Evolutionary conservation across 257 asterid species (phyloP).

Genomic region (Primulina eburnea): DNA sequence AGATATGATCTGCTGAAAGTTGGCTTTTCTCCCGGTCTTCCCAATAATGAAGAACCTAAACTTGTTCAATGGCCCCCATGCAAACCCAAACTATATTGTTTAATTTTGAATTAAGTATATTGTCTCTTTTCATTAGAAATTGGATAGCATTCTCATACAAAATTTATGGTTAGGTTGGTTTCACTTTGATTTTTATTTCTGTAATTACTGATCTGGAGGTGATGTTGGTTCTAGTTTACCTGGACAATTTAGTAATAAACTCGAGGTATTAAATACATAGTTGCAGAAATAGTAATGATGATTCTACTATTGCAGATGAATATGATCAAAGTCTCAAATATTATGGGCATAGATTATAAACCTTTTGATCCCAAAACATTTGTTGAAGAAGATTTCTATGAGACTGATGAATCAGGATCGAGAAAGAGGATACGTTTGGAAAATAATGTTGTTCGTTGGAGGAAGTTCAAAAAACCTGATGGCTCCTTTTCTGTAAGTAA

Average conservation of each 20-base stretch:
- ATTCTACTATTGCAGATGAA: conserved; percentile 70
- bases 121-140: not conserved
- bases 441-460: conserved; percentile 95
- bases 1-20: not conserved
- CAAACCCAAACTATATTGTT: not conserved
- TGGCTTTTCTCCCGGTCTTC: not conserved
- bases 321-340: conserved; percentile 95
- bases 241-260: not conserved
- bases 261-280: not conserved
- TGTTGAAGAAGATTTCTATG: conserved; percentile 85
- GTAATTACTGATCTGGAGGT: not conserved
- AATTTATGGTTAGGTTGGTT: not conserved
- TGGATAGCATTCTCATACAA: not conserved
- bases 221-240: not conserved
- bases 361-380: conserved; percentile 87
- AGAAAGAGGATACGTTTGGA: conserved; percentile 83
- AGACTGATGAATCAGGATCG: conserved; percentile 90
- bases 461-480: conserved; percentile 70
- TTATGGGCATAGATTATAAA: conserved; percentile 93
- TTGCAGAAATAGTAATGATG: not conserved
- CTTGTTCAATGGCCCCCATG: not conserved
- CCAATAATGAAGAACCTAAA: not conserved
- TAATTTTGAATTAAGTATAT: not conserved
- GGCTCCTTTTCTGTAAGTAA: conserved; percentile 78
- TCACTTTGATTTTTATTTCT: not conserved